A percentile compares a stretch with the other conserved stretches of the same genome.
Conservation (phyloP, 345 rosid species). For the Bruguiera gymnorhiza region DNA sequence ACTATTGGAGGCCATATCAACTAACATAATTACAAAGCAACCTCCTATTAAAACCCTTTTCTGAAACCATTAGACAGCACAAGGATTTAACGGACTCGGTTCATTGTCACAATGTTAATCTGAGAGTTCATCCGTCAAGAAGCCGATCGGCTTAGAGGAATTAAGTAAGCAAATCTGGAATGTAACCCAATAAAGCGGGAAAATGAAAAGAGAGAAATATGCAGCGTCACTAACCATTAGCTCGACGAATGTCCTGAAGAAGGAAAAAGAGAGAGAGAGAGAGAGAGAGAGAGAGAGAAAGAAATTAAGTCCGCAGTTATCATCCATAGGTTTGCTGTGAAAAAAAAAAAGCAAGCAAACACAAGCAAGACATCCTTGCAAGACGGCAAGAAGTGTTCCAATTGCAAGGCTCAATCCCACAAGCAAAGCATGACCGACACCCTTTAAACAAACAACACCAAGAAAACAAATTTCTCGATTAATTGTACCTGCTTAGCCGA, state of each 20-base stretch:
- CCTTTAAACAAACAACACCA: neutral
- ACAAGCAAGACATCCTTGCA: neutral
- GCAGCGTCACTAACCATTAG: slow-evolving; percentile 50
- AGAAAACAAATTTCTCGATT: neutral
- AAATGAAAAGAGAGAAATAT: neutral
- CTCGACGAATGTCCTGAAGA: slow-evolving; percentile 48
- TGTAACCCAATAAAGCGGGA: neutral
- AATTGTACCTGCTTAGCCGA: slow-evolving; percentile 8
- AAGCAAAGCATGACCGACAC: neutral
- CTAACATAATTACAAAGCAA: neutral
- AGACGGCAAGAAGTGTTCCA: neutral
- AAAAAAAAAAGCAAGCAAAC: neutral
- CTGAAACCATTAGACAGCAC: neutral
- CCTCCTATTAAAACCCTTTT: neutral
- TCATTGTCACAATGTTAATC: neutral
- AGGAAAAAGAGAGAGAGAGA: neutral
- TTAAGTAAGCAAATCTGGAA: neutral
- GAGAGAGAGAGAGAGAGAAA: neutral
- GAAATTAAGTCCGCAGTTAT: slow-evolving; percentile 23
- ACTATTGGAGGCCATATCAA: neutral
- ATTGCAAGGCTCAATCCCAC: neutral
- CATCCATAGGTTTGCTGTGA: neutral
- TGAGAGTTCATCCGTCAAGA: neutral
- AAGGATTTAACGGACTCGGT: neutral
- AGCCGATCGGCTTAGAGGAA: neutral